Conservation (phyloP, 805 yeast genomes). For the Kregervanrija fluxuum region DNA sequence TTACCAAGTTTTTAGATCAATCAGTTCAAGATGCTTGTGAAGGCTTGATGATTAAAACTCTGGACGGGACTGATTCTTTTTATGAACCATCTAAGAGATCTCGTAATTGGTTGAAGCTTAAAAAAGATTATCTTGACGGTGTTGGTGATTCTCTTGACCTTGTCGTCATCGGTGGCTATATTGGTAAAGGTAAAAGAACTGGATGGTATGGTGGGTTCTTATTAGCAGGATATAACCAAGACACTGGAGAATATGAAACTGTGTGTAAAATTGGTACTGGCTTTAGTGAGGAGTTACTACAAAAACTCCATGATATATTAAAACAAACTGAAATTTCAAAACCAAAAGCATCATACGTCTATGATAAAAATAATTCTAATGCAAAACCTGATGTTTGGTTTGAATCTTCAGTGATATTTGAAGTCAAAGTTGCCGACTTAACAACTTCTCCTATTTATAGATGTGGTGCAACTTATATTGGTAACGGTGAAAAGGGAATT, state of each 20-base stretch:
- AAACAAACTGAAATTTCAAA: slow-evolving; percentile 50
- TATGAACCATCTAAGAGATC: slow-evolving; percentile 96
- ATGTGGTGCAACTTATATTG: slow-evolving; percentile 69
- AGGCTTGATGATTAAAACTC: slow-evolving; percentile 90
- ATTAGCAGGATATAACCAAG: slow-evolving; percentile 83
- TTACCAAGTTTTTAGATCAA: slow-evolving; percentile 80
- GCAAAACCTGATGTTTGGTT: slow-evolving; percentile 94
- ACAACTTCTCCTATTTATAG: slow-evolving; percentile 86
- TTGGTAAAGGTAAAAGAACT: slow-evolving; percentile 91
- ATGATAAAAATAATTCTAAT: slow-evolving; percentile 50
- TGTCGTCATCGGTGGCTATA: slow-evolving; percentile 90
- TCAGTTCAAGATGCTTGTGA: slow-evolving; percentile 88
- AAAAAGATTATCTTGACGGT: slow-evolving; percentile 91
- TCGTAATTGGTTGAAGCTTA: slow-evolving; percentile 90
- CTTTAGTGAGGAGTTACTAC: slow-evolving; percentile 78
- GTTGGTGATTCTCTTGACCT: slow-evolving; percentile 93
- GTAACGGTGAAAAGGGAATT: slow-evolving; percentile 55
- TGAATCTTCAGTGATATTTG: slow-evolving; percentile 79
- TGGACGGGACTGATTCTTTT: slow-evolving; percentile 70
- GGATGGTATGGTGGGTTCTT: slow-evolving; percentile 93
- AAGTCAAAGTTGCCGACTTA: slow-evolving; percentile 85
- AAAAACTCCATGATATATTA: slow-evolving; percentile 48
- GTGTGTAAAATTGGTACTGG: slow-evolving; percentile 98
- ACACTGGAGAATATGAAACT: slow-evolving; percentile 88
- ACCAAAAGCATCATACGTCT: slow-evolving; percentile 64